Evolutionary conservation across 2,329 filamentous ascomycete species (phyloP).

Genomic region (Triangularia setosa): DNA sequence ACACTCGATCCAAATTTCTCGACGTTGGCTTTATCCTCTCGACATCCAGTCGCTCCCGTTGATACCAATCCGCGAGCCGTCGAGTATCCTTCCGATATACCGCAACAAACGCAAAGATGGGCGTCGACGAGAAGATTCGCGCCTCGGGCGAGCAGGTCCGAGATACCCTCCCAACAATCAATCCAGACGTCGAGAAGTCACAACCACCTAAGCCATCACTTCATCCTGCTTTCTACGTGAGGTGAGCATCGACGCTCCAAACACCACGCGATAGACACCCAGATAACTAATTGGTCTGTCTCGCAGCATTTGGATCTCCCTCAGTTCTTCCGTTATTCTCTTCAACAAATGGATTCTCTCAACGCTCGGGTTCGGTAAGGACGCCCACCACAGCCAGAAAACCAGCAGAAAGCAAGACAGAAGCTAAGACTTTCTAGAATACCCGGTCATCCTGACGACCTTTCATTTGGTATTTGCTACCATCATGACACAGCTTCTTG

Average conservation of each 20-base stretch:
- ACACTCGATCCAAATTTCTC: background rate
- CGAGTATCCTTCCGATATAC: background rate
- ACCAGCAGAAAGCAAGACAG: background rate
- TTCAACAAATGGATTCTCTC: constrained; percentile 99
- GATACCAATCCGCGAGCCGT: constrained; percentile 1
- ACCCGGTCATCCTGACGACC: constrained; percentile 82
- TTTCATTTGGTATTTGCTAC: constrained; percentile 95
- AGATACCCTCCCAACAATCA: constrained; percentile 74
- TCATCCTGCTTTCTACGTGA: constrained; percentile 82
- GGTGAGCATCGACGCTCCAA: constrained; percentile 42
- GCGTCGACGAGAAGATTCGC: constrained; percentile 74
- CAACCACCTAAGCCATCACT: constrained; percentile 60
- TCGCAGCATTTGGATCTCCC: constrained; percentile 78
- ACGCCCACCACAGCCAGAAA: constrained; percentile 3
- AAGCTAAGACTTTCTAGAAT: constrained; percentile 45
- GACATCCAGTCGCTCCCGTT: constrained; percentile 10
- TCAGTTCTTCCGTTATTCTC: constrained; percentile 91
- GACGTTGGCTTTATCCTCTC: constrained; percentile 1
- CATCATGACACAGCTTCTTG: constrained; percentile 88
- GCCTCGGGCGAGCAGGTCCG: constrained; percentile 73
- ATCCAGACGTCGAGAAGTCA: constrained; percentile 69
- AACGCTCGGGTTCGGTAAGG: constrained; percentile 76
- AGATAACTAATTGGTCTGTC: constrained; percentile 6
- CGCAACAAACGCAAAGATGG: constrained; percentile 45
- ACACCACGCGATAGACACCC: background rate